Percentiles rank a stretch among this genome's conserved stretches.
Evolutionary conservation across 2,329 filamentous ascomycete genomes (phyloP).

Genomic region (Fusarium tanahbumbuense): DNA sequence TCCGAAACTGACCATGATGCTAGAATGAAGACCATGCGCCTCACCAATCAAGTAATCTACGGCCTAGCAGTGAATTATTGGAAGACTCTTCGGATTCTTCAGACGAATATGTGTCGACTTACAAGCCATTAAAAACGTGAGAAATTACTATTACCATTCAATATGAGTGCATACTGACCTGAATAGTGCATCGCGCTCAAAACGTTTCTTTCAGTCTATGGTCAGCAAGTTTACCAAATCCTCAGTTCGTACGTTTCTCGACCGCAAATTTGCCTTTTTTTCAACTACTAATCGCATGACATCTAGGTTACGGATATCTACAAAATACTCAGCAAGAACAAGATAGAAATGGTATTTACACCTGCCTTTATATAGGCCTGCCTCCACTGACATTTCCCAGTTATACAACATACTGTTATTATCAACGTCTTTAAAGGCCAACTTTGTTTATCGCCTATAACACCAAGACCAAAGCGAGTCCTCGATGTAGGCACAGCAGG

Average conservation of each 20-base stretch:
- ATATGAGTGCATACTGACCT: constrained; percentile 17
- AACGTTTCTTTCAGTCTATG: constrained; percentile 39
- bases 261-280: not conserved
- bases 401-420: constrained; percentile 40
- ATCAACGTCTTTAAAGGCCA: constrained; percentile 38
- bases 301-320: constrained; percentile 35
- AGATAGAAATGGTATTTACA: constrained; percentile 40
- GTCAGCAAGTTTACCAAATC: constrained; percentile 40
- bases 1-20: constrained; percentile 1
- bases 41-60: constrained; percentile 14
- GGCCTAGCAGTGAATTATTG: constrained; percentile 11
- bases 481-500: constrained; percentile 39
- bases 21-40: constrained; percentile 17
- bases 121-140: constrained; percentile 35
- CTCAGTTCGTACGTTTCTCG: constrained; percentile 32
- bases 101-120: constrained; percentile 34
- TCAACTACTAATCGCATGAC: constrained; percentile 10
- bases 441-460: constrained; percentile 37
- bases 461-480: constrained; percentile 29
- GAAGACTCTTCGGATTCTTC: constrained; percentile 41
- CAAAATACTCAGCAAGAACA: constrained; percentile 42
- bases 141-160: not conserved
- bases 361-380: not conserved
- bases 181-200: constrained; percentile 32
- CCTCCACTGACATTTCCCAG: constrained; percentile 27